Evolutionary conservation across 2,329 filamentous ascomycete species (phyloP), one percentile per base, ranked within the genome.

Genomic region (Ophiostoma novo-ulmi): DNA sequence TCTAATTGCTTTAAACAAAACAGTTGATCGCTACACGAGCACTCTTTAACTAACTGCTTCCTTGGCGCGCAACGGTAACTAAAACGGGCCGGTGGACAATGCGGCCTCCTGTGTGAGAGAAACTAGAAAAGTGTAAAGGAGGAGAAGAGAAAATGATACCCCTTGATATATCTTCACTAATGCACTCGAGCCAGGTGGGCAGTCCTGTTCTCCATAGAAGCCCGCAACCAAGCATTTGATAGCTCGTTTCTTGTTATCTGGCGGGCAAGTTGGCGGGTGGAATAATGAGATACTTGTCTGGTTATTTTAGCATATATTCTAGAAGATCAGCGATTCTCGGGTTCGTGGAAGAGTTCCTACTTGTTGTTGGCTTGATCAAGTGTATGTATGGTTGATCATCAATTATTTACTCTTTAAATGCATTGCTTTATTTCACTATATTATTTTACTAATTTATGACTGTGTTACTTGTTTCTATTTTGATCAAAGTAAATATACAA

Each of bases 21-120:
- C 38, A 48, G 52, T 13, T 10, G 52, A 58, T 58, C 52, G 13
- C 52, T 58, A 22, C 22, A 58, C 52, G 52, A 26, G 22, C 14
- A 58, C 22, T 26, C 52, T 26, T 58, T 13, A 11, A 13, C n/a
- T 11, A 58, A 26, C 52, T 11, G 52, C 52, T 26, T 55, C 52
- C 52, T 58, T 58, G 52, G 52, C 52, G 52, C 52, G n/a, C 52
- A 58, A 31, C 52, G n/a, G 52, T 26, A 58, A 13, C 52, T 58
- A 14, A 22, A 58, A 55, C n/a, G n/a, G 48, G 48, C 39, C 14
- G 39, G 39, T 17, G 39, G 39, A 44, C 44, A 48, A 26, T 58
- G 52, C 52, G 22, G 52, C 52, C 52, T 58, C 52, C 52, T 58
- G 48, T 31, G 31, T 3, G 3, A 31, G 3, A 31, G 31, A 31